Percentiles rank a stretch among this genome's conserved stretches.
Evolutionary conservation across 805 yeast genomes (phyloP).

Genomic region (Wickerhamiella shivajii): DNA sequence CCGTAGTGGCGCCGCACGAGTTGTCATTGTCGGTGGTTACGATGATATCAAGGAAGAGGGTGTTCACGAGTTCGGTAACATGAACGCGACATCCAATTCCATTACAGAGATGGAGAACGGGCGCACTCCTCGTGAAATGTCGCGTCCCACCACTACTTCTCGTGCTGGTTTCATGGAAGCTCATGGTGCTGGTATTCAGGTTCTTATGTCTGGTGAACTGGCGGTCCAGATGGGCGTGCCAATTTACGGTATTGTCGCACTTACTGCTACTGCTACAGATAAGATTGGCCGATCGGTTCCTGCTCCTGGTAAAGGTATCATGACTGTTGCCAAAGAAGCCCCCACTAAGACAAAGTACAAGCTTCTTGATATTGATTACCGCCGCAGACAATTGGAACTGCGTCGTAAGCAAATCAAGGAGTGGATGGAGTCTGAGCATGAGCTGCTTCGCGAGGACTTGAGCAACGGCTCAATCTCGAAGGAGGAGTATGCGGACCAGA

Average conservation of each 20-base stretch:
- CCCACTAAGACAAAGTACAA: slow-evolving; percentile 51
- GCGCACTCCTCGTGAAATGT: slow-evolving; percentile 96
- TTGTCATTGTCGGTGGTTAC: slow-evolving; percentile 95
- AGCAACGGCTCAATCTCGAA: slow-evolving; percentile 33
- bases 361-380: slow-evolving; percentile 77
- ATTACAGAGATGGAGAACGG: slow-evolving; percentile 82
- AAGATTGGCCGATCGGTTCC: slow-evolving; percentile 98
- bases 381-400: slow-evolving; percentile 74
- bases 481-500: slow-evolving; percentile 57
- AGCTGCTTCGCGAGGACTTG: slow-evolving; percentile 56
- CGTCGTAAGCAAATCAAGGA: slow-evolving; percentile 63
- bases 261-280: slow-evolving; percentile 94
- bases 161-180: slow-evolving; percentile 99
- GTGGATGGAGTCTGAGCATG: slow-evolving; percentile 78
- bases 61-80: slow-evolving; percentile 92
- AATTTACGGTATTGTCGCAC: slow-evolving; percentile 84
- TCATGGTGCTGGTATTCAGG: slow-evolving; percentile 97
- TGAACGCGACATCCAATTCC: slow-evolving; percentile 95
- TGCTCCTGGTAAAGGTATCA: slow-evolving; percentile 99
- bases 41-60: slow-evolving; percentile 99
- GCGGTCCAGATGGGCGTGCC: slow-evolving; percentile 99
- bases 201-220: slow-evolving; percentile 85
- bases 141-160: slow-evolving; percentile 92
- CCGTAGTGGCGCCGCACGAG: slow-evolving; percentile 84
- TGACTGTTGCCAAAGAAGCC: slow-evolving; percentile 88